phyloP scores from a whole-genome alignment of 371 early-diverging fungal genomes.

The Coemansia sp. region DNA sequence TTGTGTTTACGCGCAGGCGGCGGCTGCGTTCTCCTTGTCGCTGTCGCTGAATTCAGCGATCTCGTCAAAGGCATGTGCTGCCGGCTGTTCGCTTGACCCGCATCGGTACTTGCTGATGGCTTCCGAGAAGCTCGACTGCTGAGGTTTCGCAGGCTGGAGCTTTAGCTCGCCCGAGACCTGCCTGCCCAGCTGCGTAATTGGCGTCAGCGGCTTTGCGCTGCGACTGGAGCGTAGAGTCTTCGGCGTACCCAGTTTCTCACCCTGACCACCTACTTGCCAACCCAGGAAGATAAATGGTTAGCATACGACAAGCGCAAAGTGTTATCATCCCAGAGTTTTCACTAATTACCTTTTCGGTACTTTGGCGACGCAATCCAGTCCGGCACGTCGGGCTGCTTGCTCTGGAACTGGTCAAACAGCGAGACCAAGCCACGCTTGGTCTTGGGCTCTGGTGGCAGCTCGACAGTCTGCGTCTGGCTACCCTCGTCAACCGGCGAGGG shows the following conservation, averaged over 20 bases:
- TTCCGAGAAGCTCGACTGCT: neutral
- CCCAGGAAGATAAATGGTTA: too few relatives aligned
- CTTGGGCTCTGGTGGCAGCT: too few relatives aligned
- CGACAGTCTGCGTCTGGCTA: too few relatives aligned
- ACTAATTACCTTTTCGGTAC: conserved; percentile 27
- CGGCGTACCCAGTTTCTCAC: neutral
- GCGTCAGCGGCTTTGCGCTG: conserved; percentile 1
- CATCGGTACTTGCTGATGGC: conserved; percentile 11
- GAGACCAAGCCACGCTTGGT: neutral
- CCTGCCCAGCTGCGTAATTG: conserved; percentile 3
- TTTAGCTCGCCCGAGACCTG: neutral
- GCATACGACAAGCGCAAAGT: too few relatives aligned
- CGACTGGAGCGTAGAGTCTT: too few relatives aligned
- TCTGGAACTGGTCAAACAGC: conserved; percentile 23
- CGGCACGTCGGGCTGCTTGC: conserved; percentile 6
- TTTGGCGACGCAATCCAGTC: conserved; percentile 15
- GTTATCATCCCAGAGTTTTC: neutral
- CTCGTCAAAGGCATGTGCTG: conserved; percentile 15
- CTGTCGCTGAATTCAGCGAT: conserved; percentile 40
- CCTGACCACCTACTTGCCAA: neutral
- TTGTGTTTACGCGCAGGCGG: neutral
- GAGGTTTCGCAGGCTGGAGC: neutral
- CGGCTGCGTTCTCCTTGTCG: conserved; percentile 26
- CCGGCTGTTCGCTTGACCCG: neutral
- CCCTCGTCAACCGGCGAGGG: neutral